Percentiles rank a stretch among this genome's conserved stretches.
phyloP scores from a whole-genome alignment of 345 rosid species.

The Aquilaria yunnanensis region DNA sequence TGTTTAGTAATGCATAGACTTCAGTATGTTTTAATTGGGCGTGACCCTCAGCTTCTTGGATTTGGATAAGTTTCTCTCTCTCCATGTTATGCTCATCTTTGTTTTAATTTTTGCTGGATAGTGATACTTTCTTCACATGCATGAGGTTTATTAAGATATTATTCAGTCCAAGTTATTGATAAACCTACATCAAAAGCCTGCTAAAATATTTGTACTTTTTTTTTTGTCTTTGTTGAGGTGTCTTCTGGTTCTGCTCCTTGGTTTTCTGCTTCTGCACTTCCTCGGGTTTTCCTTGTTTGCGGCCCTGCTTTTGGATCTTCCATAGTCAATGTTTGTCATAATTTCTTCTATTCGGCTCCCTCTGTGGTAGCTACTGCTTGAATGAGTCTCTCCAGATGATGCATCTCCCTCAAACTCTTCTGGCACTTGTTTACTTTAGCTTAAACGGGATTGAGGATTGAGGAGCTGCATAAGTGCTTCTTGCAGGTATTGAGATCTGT shows the following conservation, averaged over 20 bases:
- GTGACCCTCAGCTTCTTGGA: slow-evolving; percentile 47
- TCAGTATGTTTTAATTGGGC: slow-evolving; percentile 57
- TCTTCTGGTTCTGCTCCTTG: slow-evolving; percentile 86
- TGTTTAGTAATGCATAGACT: slow-evolving; percentile 59
- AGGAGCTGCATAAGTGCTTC: slow-evolving; percentile 57
- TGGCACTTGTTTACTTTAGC: slow-evolving; percentile 45
- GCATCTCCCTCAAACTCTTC: slow-evolving; percentile 35
- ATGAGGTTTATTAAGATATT: slow-evolving; percentile 20
- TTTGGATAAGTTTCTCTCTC: slow-evolving; percentile 65
- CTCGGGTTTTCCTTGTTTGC: slow-evolving; percentile 47
- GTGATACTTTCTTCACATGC: slow-evolving; percentile 25
- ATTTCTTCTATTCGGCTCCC: slow-evolving; percentile 39
- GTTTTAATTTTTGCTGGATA: slow-evolving; percentile 30
- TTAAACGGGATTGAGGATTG: slow-evolving; percentile 38
- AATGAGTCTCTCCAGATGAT: slow-evolving; percentile 43
- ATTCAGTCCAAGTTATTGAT: slow-evolving; percentile 29
- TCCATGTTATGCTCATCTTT: slow-evolving; percentile 43
- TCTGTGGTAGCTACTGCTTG: slow-evolving; percentile 52
- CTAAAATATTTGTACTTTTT: slow-evolving; percentile 57
- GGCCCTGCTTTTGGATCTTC: slow-evolving; percentile 64
- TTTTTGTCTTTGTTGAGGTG: slow-evolving; percentile 76
- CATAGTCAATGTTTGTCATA: slow-evolving; percentile 48
- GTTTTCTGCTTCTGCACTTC: slow-evolving; percentile 80
- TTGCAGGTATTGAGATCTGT: slow-evolving; percentile 54
- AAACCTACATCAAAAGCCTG: slow-evolving; percentile 25